Evolutionary conservation across 345 rosid genomes (phyloP).

Genomic region (Punica granatum): DNA sequence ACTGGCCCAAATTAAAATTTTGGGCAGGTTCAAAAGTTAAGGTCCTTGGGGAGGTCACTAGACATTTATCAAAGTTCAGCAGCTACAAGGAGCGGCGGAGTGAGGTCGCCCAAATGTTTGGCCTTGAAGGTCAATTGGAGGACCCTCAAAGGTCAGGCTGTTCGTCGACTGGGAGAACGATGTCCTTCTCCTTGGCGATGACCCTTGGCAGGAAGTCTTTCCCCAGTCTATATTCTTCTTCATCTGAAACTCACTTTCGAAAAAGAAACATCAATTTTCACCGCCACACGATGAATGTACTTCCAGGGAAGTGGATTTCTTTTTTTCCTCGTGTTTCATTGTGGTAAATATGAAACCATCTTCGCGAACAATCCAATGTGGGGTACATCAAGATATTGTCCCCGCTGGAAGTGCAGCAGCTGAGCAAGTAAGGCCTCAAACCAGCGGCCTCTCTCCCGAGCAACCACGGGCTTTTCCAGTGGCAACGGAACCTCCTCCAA

Average conservation of each 20-base stretch:
- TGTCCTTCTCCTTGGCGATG: slow-evolving; percentile 46
- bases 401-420: slow-evolving; percentile 32
- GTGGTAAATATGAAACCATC: no score
- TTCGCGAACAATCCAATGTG: slow-evolving; percentile 37
- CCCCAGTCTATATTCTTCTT: not conserved
- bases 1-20: no score
- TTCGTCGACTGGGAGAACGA: slow-evolving; percentile 49
- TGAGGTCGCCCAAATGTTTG: slow-evolving; percentile 39
- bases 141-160: slow-evolving; percentile 53
- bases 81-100: slow-evolving; percentile 39
- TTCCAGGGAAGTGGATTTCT: no score
- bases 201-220: slow-evolving; percentile 42
- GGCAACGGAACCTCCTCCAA: slow-evolving; percentile 9
- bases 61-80: slow-evolving; percentile 44
- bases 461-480: slow-evolving; percentile 16
- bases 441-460: slow-evolving; percentile 18
- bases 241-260: no score
- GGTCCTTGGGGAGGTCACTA: slow-evolving; percentile 46
- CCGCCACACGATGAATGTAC: no score
- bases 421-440: slow-evolving; percentile 30
- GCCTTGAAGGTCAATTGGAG: slow-evolving; percentile 52
- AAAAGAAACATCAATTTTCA: no score
- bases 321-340: slow-evolving; percentile 8
- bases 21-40: slow-evolving; percentile 32
- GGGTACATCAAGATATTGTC: slow-evolving; percentile 40